These are phyloP conservation scores for Desmodesmus armatus DNA, from an alignment of 139 green algal genomes.

Conservation along the genomic window DNA sequence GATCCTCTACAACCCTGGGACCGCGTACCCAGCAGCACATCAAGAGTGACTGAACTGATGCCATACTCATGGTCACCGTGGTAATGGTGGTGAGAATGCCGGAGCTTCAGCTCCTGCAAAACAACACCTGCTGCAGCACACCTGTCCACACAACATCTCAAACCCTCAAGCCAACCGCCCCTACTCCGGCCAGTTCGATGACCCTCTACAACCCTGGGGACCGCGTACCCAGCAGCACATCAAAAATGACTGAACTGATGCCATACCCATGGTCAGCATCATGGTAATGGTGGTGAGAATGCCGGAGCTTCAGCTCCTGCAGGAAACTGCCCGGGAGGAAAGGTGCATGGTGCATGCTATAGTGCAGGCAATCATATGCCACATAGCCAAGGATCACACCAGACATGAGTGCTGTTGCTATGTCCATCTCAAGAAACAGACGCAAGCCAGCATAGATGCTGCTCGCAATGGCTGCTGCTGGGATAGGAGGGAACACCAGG, in stretches of 20 bases:
- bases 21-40: constrained; percentile 78
- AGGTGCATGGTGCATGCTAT: constrained; percentile 72
- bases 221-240: constrained; percentile 78
- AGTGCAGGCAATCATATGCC: constrained; percentile 93
- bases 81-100: constrained; percentile 91
- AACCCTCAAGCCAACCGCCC: too few species aligned
- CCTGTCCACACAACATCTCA: too few species aligned
- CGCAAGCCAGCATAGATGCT: constrained; percentile 56
- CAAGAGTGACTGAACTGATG: constrained; percentile 84
- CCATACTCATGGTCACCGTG: constrained; percentile 71
- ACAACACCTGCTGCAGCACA: constrained; percentile 42
- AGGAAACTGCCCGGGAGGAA: constrained; percentile 49
- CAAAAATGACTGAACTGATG: constrained; percentile 84
- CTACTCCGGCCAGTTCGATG: too few species aligned
- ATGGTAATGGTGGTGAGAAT: constrained; percentile 89
- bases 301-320: constrained; percentile 56
- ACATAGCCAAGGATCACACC: constrained; percentile 92
- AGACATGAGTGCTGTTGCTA: constrained; percentile 64
- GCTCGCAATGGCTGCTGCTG: constrained; percentile 62
- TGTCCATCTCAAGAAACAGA: constrained; percentile 36
- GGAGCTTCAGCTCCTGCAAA: constrained; percentile 55
- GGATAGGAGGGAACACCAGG: constrained; percentile 94
- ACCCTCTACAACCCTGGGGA: too few species aligned
- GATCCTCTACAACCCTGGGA: too few species aligned
- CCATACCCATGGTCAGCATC: constrained; percentile 73